Conservation (phyloP, 2,329 filamentous ascomycete genomes). For the Cadophora luteo-olivacea region DNA sequence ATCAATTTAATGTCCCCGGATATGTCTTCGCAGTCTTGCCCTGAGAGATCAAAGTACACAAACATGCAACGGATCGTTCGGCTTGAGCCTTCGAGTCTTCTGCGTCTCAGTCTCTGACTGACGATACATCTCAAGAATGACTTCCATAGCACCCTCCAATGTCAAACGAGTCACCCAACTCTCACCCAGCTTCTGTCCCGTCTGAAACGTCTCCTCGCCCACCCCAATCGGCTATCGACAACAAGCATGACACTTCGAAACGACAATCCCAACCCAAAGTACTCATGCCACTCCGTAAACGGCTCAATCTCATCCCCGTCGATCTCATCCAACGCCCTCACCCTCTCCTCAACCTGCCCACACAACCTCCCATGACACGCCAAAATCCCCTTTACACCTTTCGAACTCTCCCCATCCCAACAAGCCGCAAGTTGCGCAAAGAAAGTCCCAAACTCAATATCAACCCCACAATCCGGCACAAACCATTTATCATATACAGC, state of each 20-base stretch:
- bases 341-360: not conserved
- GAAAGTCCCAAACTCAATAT: not conserved
- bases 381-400: not conserved
- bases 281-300: not conserved
- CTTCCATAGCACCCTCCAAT: not conserved
- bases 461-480: not conserved
- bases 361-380: not conserved
- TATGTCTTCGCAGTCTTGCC: too few species aligned
- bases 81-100: not conserved
- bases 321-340: not conserved
- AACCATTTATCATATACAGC: not conserved
- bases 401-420: not conserved
- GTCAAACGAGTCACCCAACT: not conserved
- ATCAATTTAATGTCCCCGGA: too few species aligned
- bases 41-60: too few species aligned
- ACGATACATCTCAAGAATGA: not conserved
- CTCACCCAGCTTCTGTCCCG: not conserved
- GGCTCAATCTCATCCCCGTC: not conserved
- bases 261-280: not conserved
- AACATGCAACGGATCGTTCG: not conserved
- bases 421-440: not conserved
- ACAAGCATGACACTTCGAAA: not conserved
- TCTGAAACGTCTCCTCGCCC: not conserved
- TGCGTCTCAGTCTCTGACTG: not conserved
- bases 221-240: not conserved